Base-by-base conservation (phyloP, 31 red algal genomes). In the Bonnemaisonia californica region DNA sequence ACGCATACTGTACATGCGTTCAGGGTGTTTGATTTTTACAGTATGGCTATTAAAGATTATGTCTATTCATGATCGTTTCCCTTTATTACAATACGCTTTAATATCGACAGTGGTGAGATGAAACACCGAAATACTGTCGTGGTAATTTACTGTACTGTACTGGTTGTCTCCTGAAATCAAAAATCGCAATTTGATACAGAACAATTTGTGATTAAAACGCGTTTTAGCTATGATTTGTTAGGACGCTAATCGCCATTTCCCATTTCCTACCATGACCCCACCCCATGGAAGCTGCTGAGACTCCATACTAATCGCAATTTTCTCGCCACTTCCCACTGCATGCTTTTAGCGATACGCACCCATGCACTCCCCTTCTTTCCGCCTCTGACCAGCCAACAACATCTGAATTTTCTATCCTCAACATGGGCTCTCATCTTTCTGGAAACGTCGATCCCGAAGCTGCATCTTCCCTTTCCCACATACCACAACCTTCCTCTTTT, bases 231-330 rank as follows among this genome's bases (percentile, higher is more conserved):
- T 13, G 21, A 65, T 65, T 65, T 65, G 61, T 13, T 65, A 65
- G 21, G 12, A 27, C 24, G 24, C 61, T 24, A 65, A 65, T 0
- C 61, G 24, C 19, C 61, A 27, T 65, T 65, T 65, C n/a, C n/a
- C n/a, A n/a, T n/a, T n/a, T n/a, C n/a, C 61, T 65, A 0, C 18
- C 61, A 27, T 65, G 24, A 12, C 61, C 61, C 28, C 61, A 65
- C 18, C 61, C 16, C 61, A 0, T 23, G 18, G 21, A 65, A 65
- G 61, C 61, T 24, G 0, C 61, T 18, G 12, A 18, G 19, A 19
- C 21, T 65, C 19, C 21, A 26, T 65, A 65, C 12, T 65, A 65
- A 0, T 65, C 61, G 61, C 61, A 65, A 65, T 22, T 65, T 65
- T 18, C 24, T 12, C 19, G 61, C 18, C 16, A 22, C 24, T 23